Conservation (phyloP, 768 basidiomycete genomes). For the Suillus subluteus region DNA sequence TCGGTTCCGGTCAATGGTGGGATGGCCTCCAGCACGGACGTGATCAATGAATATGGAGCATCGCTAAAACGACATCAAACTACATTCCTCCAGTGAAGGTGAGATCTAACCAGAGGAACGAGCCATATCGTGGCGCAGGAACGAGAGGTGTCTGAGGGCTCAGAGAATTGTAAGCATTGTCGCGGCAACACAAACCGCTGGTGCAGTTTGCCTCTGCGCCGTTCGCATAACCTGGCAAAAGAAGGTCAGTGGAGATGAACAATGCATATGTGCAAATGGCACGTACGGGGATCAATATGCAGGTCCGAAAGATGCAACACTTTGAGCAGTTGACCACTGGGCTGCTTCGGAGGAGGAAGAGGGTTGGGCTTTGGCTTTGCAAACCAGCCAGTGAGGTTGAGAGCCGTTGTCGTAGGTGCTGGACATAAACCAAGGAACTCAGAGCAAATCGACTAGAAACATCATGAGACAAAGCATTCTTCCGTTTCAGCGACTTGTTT, state of each 20-base stretch:
- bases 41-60: conserved; percentile 60
- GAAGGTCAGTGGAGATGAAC: conserved; percentile 9
- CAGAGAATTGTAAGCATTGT: conserved; percentile 48
- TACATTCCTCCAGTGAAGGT: conserved; percentile 1
- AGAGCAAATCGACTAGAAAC: conserved; percentile 55
- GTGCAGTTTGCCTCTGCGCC: conserved; percentile 77
- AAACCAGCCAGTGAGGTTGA: conserved; percentile 73
- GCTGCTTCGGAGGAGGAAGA: conserved; percentile 57
- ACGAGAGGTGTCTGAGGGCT: conserved; percentile 55
- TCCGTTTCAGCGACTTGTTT: conserved; percentile 5
- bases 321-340: conserved; percentile 68
- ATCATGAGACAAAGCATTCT: background rate
- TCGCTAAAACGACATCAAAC: conserved; percentile 46
- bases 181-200: conserved; percentile 66
- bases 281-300: conserved; percentile 72
- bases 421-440: conserved; percentile 62
- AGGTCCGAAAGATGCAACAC: conserved; percentile 79
- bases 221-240: conserved; percentile 59
- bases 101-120: conserved; percentile 54
- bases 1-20: conserved; percentile 66
- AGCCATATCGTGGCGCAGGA: conserved; percentile 72
- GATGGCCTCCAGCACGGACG: conserved; percentile 67
- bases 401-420: conserved; percentile 56
- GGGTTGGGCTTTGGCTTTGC: conserved; percentile 76
- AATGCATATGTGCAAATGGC: conserved; percentile 3